Percentiles rank a stretch among this genome's conserved stretches.
Conservation (phyloP, 2,329 filamentous ascomycete species). For the Fusarium sp. region DNA sequence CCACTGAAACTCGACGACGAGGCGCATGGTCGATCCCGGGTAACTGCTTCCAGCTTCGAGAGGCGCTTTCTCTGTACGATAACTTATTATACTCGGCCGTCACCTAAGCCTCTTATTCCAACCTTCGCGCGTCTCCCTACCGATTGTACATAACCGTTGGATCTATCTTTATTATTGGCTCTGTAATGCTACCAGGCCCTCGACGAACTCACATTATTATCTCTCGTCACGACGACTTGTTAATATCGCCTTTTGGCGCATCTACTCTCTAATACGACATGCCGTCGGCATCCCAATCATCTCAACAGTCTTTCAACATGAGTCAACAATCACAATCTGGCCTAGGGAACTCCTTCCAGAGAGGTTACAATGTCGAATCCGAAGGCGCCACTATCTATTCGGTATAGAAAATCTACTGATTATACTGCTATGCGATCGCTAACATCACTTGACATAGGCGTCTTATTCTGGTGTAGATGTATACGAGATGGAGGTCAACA, state of each 20-base stretch:
- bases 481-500: conserved; percentile 98
- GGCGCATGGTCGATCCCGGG: conserved; percentile 43
- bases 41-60: conserved; percentile 32
- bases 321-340: conserved; percentile 65
- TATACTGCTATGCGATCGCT: conserved; percentile 26
- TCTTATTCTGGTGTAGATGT: conserved; percentile 96
- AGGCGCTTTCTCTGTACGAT: conserved; percentile 25
- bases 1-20: conserved; percentile 36
- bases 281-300: conserved; percentile 63
- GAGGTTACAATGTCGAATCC: conserved; percentile 50
- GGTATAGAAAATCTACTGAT: conserved; percentile 55
- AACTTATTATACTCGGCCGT: conserved; percentile 1
- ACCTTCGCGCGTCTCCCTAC: conserved; percentile 17
- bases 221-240: not conserved
- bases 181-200: conserved; percentile 35
- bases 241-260: not conserved
- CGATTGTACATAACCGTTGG: conserved; percentile 22
- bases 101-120: conserved; percentile 8
- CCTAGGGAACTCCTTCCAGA: conserved; percentile 54
- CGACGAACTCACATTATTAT: not conserved
- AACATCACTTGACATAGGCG: conserved; percentile 62
- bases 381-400: conserved; percentile 72
- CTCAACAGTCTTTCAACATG: conserved; percentile 69
- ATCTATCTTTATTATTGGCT: conserved; percentile 22
- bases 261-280: conserved; percentile 41